These are phyloP conservation scores for Punctularia strigosozonata DNA, from an alignment of 768 basidiomycete genomes.

Conservation along the genomic window DNA sequence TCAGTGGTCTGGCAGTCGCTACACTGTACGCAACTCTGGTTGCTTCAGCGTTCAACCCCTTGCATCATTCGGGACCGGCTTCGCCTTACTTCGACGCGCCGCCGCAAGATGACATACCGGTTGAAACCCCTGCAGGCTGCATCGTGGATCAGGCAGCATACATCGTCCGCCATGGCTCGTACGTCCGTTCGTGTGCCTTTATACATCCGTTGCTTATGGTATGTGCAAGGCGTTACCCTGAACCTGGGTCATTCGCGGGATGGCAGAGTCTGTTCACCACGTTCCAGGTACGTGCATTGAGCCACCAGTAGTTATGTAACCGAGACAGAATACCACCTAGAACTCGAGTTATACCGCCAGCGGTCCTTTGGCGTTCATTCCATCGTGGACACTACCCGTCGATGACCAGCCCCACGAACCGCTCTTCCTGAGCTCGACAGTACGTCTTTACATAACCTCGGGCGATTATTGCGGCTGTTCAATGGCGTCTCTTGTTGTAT, in stretches of 20 bases:
- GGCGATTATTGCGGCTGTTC: too few species aligned
- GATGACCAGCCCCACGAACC: constrained; percentile 28
- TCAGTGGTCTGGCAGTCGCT: too few species aligned
- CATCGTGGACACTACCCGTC: constrained; percentile 27
- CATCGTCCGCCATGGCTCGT: constrained; percentile 31
- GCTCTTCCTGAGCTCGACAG: constrained; percentile 26
- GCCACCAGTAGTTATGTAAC: too few species aligned
- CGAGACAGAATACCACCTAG: too few species aligned
- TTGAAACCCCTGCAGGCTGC: constrained; percentile 23
- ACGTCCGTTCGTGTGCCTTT: constrained; percentile 4
- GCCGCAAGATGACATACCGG: constrained; percentile 21
- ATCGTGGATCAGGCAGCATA: constrained; percentile 32
- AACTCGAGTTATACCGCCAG: constrained; percentile 25
- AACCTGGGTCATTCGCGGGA: constrained; percentile 26
- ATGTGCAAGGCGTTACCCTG: constrained; percentile 25
- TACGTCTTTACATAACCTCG: too few species aligned
- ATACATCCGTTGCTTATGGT: not conserved
- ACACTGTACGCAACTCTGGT: too few species aligned
- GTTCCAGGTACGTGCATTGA: too few species aligned
- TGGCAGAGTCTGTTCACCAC: constrained; percentile 27
- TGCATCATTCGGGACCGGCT: constrained; percentile 30
- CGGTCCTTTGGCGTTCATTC: constrained; percentile 28
- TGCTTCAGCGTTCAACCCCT: constrained; percentile 29
- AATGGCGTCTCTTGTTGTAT: too few species aligned
- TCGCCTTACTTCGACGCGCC: constrained; percentile 34